Conservation (phyloP, 441 rosid genomes). For the Cnidoscolus chayamansa region DNA sequence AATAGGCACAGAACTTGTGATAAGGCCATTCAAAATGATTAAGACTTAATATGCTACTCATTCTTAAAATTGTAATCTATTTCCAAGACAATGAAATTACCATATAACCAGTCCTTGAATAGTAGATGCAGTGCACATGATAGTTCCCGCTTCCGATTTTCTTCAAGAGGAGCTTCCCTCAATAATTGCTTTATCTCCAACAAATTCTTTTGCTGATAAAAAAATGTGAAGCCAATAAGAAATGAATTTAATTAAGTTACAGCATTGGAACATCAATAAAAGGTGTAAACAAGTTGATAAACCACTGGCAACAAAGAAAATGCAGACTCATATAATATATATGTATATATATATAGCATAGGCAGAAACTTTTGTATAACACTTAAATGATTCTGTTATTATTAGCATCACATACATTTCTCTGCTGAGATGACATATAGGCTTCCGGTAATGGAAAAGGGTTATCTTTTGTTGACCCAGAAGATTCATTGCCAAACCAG, state of each 20-base stretch:
- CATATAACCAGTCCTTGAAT: constrained; percentile 98
- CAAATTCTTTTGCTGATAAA: constrained; percentile 67
- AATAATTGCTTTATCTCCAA: constrained; percentile 70
- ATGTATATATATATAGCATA: background rate
- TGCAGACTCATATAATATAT: constrained; percentile 5
- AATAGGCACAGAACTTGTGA: background rate
- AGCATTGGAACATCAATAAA: background rate
- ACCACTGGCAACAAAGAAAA: constrained; percentile 12
- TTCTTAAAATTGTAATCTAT: background rate
- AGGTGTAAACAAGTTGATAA: constrained; percentile 1
- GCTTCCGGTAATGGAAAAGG: constrained; percentile 81
- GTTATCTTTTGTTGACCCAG: constrained; percentile 74
- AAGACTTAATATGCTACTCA: background rate
- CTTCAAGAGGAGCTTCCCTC: constrained; percentile 78
- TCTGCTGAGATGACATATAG: constrained; percentile 71
- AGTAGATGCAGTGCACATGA: constrained; percentile 79
- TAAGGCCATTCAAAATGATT: background rate
- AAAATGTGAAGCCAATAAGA: background rate
- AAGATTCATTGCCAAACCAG: constrained; percentile 74
- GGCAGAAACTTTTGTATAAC: too few relatives aligned
- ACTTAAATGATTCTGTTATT: constrained; percentile 1
- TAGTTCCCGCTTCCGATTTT: constrained; percentile 74
- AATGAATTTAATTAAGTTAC: background rate
- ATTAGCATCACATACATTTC: constrained; percentile 52
- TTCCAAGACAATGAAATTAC: constrained; percentile 33